Percentiles rank a stretch among this genome's conserved stretches.
These are phyloP conservation scores for Xylariaceae sp. DNA, from an alignment of 2,329 filamentous ascomycete genomes.

Conservation along the genomic window DNA sequence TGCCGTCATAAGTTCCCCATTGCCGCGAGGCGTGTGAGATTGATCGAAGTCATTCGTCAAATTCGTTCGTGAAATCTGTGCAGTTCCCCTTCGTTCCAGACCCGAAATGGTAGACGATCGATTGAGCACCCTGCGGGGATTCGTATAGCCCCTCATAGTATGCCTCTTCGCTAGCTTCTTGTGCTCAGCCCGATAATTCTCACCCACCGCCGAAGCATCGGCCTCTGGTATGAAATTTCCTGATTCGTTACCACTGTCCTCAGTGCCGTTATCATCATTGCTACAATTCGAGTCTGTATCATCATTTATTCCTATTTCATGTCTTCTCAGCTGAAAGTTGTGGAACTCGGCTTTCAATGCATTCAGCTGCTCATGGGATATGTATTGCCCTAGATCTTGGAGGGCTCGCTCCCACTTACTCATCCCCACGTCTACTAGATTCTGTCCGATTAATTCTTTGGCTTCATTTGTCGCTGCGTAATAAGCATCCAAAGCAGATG, in stretches of 20 bases:
- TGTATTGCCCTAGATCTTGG: background rate
- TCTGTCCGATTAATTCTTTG: background rate
- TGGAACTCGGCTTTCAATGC: background rate
- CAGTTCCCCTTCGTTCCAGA: background rate
- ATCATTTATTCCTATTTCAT: background rate
- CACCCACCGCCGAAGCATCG: background rate
- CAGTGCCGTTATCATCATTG: background rate
- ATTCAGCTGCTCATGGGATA: background rate
- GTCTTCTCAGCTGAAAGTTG: background rate
- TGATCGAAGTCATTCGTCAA: background rate
- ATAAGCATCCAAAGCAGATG: slow-evolving; percentile 1
- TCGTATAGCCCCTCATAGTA: background rate
- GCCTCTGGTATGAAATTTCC: background rate
- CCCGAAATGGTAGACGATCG: background rate
- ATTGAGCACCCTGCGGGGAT: background rate
- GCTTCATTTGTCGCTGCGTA: background rate
- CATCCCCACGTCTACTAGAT: background rate
- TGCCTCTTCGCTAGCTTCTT: slow-evolving; percentile 1
- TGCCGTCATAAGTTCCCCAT: background rate
- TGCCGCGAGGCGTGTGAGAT: background rate
- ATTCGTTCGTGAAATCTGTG: background rate
- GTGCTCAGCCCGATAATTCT: background rate
- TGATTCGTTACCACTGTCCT: background rate
- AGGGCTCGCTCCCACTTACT: slow-evolving; percentile 3
- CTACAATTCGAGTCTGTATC: background rate